These are phyloP conservation scores for Chrysanthemum makinoi DNA, from an alignment of 129 eudicot species.

Conservation along the genomic window DNA sequence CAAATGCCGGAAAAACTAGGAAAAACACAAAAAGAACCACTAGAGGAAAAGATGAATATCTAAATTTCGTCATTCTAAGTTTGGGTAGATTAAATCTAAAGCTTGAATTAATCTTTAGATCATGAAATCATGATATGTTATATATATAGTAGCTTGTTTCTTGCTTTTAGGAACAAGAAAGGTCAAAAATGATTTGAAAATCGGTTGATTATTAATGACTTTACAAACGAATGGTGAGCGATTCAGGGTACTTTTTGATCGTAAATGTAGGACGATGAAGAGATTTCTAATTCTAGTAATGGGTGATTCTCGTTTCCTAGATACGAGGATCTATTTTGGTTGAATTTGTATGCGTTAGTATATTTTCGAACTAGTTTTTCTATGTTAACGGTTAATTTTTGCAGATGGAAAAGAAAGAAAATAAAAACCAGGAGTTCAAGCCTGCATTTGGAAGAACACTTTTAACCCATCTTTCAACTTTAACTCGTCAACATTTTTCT, in stretches of 20 bases:
- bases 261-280: not conserved
- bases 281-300: not conserved
- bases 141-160: slow-evolving; percentile 17
- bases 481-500: too few relatives aligned
- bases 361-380: not conserved
- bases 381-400: not conserved
- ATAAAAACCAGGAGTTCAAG: too few relatives aligned
- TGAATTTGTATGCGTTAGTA: not conserved
- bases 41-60: slow-evolving; percentile 20
- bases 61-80: slow-evolving; percentile 11
- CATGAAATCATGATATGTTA: slow-evolving; percentile 7
- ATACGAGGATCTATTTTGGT: not conserved
- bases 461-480: too few relatives aligned
- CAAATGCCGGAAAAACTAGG: slow-evolving; percentile 11
- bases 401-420: not conserved
- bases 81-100: not conserved
- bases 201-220: not conserved
- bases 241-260: not conserved
- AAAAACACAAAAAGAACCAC: slow-evolving; percentile 9
- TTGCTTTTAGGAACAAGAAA: slow-evolving; percentile 25
- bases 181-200: slow-evolving; percentile 24
- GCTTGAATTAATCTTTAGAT: not conserved
- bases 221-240: not conserved
- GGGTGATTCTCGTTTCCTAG: slow-evolving; percentile 9
- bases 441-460: too few relatives aligned